phyloP scores from a whole-genome alignment of 768 basidiomycete species.

The Sporobolomyces phaffii region DNA sequence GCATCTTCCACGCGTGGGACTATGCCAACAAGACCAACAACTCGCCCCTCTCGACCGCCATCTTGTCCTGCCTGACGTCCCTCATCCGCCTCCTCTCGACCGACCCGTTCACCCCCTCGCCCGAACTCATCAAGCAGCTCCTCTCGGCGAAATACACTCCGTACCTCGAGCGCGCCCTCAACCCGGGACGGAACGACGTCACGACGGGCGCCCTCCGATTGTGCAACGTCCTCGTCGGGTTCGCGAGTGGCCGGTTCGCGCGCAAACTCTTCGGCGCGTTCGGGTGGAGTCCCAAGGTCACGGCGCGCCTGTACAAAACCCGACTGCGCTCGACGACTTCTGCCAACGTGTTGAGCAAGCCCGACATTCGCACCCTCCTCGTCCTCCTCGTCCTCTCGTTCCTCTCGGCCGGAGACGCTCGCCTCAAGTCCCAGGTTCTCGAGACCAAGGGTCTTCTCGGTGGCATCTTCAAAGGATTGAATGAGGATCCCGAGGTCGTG shows the following conservation, averaged over 20 bases:
- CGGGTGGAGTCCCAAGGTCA: slow-evolving; percentile 34
- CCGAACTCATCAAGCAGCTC: slow-evolving; percentile 33
- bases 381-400: slow-evolving; percentile 69
- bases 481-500: slow-evolving; percentile 61
- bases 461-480: slow-evolving; percentile 67
- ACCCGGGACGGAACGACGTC: slow-evolving; percentile 38
- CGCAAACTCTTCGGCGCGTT: slow-evolving; percentile 25
- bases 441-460: slow-evolving; percentile 64
- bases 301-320: slow-evolving; percentile 35
- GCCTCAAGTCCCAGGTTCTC: slow-evolving; percentile 62
- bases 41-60: slow-evolving; percentile 33
- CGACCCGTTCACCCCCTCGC: slow-evolving; percentile 34
- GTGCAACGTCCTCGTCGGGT: slow-evolving; percentile 33
- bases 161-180: slow-evolving; percentile 33
- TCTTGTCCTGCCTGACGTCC: slow-evolving; percentile 32
- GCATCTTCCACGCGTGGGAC: slow-evolving; percentile 35
- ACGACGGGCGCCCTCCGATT: slow-evolving; percentile 31
- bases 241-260: slow-evolving; percentile 29
- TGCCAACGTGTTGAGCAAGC: slow-evolving; percentile 19
- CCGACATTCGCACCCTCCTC: slow-evolving; percentile 75
- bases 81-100: slow-evolving; percentile 35
- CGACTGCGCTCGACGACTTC: slow-evolving; percentile 24
- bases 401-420: slow-evolving; percentile 54
- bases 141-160: slow-evolving; percentile 23
- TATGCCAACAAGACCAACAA: slow-evolving; percentile 38